Percentiles rank a stretch among this genome's conserved stretches.
Conservation (phyloP, 2,329 filamentous ascomycete species). For the Monilinia polystroma region DNA sequence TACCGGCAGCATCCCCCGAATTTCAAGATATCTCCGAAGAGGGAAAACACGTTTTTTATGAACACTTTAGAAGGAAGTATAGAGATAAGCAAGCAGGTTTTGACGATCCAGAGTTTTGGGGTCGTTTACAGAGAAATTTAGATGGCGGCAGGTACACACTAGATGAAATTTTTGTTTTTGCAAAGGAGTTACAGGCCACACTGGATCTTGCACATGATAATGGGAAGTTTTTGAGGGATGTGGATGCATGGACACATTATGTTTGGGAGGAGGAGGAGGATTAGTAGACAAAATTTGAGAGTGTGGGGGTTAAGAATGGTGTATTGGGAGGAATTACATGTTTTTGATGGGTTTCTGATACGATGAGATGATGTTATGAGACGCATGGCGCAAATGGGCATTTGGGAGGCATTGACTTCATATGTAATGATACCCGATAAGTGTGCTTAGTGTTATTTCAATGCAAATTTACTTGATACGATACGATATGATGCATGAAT, state of each 20-base stretch:
- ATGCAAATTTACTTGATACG: too few relatives aligned
- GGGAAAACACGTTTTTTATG: slow-evolving; percentile 2
- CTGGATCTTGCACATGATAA: slow-evolving; percentile 26
- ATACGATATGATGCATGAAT: too few relatives aligned
- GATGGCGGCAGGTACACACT: slow-evolving; percentile 26
- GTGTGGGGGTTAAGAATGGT: background rate
- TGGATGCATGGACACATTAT: slow-evolving; percentile 1
- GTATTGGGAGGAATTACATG: background rate
- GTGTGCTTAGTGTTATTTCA: too few relatives aligned
- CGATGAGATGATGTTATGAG: background rate
- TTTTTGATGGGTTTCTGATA: background rate
- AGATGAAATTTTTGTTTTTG: slow-evolving; percentile 36
- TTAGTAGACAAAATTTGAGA: background rate
- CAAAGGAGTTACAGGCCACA: slow-evolving; percentile 33
- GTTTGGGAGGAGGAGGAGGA: slow-evolving; percentile 9
- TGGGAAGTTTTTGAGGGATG: background rate
- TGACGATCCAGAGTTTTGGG: slow-evolving; percentile 10
- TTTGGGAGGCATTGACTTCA: too few relatives aligned
- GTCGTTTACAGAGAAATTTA: background rate
- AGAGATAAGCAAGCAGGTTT: background rate
- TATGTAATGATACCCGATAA: too few relatives aligned
- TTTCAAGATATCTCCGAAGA: background rate
- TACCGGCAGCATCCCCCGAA: too few relatives aligned
- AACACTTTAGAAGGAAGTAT: background rate
- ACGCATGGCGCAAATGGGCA: background rate